phyloP scores from a whole-genome alignment of 805 yeast species.

The Candida quercuum region DNA sequence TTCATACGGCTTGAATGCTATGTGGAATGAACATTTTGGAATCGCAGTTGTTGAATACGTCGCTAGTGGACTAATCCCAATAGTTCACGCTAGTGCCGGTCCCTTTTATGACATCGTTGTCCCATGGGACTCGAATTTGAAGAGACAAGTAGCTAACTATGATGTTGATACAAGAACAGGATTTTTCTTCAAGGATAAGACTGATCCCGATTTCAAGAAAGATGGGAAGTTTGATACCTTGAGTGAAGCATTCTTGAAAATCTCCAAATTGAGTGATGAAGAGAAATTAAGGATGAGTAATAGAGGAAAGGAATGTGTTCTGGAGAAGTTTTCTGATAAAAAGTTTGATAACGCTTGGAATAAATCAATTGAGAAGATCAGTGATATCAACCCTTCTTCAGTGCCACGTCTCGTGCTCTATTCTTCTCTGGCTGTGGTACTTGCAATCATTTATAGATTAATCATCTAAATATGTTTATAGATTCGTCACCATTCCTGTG shows the following conservation, averaged over 20 bases:
- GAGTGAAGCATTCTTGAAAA: conserved; percentile 40
- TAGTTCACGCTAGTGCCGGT: conserved; percentile 94
- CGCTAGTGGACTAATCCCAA: conserved; percentile 80
- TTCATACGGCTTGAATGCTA: conserved; percentile 81
- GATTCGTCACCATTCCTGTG: too few species aligned
- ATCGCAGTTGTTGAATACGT: conserved; percentile 93
- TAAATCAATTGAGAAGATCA: conserved; percentile 13
- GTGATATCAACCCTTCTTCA: background rate
- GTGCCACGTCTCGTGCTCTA: background rate
- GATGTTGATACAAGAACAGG: conserved; percentile 56
- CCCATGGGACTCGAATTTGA: conserved; percentile 35
- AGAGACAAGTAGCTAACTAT: conserved; percentile 22
- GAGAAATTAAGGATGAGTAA: conserved; percentile 37
- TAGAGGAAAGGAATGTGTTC: conserved; percentile 40
- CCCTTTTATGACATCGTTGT: conserved; percentile 84
- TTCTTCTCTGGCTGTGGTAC: too few species aligned
- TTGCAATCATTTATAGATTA: too few species aligned
- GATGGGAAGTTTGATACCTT: conserved; percentile 35
- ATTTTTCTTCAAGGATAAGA: conserved; percentile 64
- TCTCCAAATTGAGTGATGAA: conserved; percentile 32
- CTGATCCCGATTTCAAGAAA: conserved; percentile 63
- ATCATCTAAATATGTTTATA: too few species aligned
- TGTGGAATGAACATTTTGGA: conserved; percentile 99
- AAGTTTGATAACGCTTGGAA: conserved; percentile 54
- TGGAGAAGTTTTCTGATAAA: conserved; percentile 55